Percentiles rank a stretch among this genome's conserved stretches.
Conservation (phyloP, 225 moss, liverwort and hornwort species). For the Asterella californica region DNA sequence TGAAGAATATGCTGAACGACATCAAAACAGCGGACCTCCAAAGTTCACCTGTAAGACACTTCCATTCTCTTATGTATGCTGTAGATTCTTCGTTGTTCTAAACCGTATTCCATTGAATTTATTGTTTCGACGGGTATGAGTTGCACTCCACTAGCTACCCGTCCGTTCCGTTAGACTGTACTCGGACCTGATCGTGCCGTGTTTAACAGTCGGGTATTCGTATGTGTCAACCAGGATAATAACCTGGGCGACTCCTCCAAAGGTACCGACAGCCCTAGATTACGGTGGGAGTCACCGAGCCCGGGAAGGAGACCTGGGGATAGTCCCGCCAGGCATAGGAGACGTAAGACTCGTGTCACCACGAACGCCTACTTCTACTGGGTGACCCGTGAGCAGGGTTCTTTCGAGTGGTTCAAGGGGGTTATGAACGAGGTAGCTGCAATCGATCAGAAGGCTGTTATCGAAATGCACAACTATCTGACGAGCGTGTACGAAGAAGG, state of each 20-base stretch:
- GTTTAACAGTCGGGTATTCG: not conserved
- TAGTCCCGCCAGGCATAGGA: slow-evolving; percentile 27
- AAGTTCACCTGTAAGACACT: slow-evolving; percentile 15
- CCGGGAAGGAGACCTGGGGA: slow-evolving; percentile 26
- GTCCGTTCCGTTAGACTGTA: not conserved
- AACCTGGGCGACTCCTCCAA: slow-evolving; percentile 11
- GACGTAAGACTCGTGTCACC: slow-evolving; percentile 46
- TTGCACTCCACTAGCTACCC: not conserved
- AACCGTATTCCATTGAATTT: not conserved
- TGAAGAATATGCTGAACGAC: slow-evolving; percentile 83
- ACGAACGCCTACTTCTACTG: slow-evolving; percentile 94
- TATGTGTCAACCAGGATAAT: slow-evolving; percentile 20
- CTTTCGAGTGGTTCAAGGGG: slow-evolving; percentile 94
- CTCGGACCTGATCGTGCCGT: not conserved
- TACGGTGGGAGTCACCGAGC: slow-evolving; percentile 17
- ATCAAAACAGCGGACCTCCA: slow-evolving; percentile 34
- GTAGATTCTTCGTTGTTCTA: not conserved
- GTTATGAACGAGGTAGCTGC: slow-evolving; percentile 87
- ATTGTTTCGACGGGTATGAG: not conserved
- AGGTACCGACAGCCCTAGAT: slow-evolving; percentile 11
- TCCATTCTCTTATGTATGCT: not conserved
- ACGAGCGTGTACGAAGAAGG: slow-evolving; percentile 98
- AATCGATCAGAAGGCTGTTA: slow-evolving; percentile 74
- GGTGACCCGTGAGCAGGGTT: slow-evolving; percentile 92
- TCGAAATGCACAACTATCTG: slow-evolving; percentile 96